Evolutionary conservation across 306 rosid species (phyloP), one percentile per base, ranked within the genome.

Genomic region (Pterocarpus santalinus): DNA sequence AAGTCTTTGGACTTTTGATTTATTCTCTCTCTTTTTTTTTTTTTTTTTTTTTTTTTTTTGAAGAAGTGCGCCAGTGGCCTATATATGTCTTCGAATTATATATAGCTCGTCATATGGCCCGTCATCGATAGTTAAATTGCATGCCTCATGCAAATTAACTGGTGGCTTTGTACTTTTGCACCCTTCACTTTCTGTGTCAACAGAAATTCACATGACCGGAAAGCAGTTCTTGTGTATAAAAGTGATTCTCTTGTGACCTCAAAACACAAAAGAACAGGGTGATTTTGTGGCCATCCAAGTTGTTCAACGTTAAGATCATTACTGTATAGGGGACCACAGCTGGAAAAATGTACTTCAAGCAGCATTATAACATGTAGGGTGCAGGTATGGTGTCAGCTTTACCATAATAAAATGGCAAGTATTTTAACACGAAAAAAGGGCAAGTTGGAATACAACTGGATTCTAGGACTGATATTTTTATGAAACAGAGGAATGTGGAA

Each of bases 31-130:
- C 8, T 4, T 11, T 53, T 14, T 3, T 3, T 2, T 51, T 11
- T 43, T 43, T 43, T 43, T 43, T 7, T 3, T 5, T 5, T 5
- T 43, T 1, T 63, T 39, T 9, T 0, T 12, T 28, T 10, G 5
- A 9, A 57, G 34, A 30, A 80, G 82, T 84, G 78, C 65, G 79
- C 7, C 73, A 65, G 53, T 47, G 79, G 53, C 41, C 30, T 32
- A 46, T 49, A 36, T 62, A 9, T 51, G 12, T 71, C n/a, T 65
- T 4, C 1, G 46, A 32, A 57, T 8, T 11, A 3, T 1, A 3
- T 51, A 52, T 73, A 81, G 72, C 6, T 17, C 5, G 41, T 4
- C 32, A 30, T 74, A 33, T 6, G 32, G 36, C 4, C 4, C 39
- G 82, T 38, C 78, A 69, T 53, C n/a, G 67, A 67, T 38, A 61